A percentile compares a stretch with the other conserved stretches of the same genome.
Conservation (phyloP, 1,284 basidiomycete species). For the Ustilago hordei region DNA sequence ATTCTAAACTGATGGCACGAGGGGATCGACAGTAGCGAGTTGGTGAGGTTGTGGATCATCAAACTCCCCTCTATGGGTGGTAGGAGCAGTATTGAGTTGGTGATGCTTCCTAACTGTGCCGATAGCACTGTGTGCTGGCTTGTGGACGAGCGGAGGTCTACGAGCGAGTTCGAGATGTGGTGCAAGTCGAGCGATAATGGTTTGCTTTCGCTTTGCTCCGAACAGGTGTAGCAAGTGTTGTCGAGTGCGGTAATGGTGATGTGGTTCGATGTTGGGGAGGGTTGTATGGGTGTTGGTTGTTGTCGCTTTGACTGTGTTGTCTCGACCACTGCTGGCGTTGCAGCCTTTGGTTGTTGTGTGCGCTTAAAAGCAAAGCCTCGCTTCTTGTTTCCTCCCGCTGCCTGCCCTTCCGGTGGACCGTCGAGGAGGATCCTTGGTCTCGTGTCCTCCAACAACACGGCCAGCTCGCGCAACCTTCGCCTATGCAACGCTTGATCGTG, state of each 20-base stretch:
- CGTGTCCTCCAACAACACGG: constrained; percentile 9
- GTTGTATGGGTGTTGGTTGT: background rate
- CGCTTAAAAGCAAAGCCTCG: constrained; percentile 36
- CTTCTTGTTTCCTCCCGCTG: constrained; percentile 7
- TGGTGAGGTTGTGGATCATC: constrained; percentile 31
- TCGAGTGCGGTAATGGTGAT: constrained; percentile 12
- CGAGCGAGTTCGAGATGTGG: constrained; percentile 15
- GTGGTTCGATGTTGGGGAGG: constrained; percentile 2
- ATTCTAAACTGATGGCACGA: constrained; percentile 48
- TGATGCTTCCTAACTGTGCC: constrained; percentile 34
- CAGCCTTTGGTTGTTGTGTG: constrained; percentile 10
- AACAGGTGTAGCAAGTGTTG: constrained; percentile 5
- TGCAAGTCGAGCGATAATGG: constrained; percentile 19
- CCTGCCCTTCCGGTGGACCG: background rate
- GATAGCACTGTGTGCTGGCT: constrained; percentile 13
- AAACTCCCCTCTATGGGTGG: constrained; percentile 39
- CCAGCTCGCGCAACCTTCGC: constrained; percentile 20
- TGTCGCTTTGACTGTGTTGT: background rate
- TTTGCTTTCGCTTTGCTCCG: background rate
- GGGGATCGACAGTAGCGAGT: constrained; percentile 15
- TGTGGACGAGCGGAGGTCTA: constrained; percentile 29
- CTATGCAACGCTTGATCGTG: constrained; percentile 45
- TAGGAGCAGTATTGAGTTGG: constrained; percentile 23
- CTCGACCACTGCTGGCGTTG: background rate
- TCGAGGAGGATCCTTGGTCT: constrained; percentile 2